Base-by-base conservation (phyloP, 495 filamentous ascomycete genomes). In the Lineolata rhizophorae region DNA sequence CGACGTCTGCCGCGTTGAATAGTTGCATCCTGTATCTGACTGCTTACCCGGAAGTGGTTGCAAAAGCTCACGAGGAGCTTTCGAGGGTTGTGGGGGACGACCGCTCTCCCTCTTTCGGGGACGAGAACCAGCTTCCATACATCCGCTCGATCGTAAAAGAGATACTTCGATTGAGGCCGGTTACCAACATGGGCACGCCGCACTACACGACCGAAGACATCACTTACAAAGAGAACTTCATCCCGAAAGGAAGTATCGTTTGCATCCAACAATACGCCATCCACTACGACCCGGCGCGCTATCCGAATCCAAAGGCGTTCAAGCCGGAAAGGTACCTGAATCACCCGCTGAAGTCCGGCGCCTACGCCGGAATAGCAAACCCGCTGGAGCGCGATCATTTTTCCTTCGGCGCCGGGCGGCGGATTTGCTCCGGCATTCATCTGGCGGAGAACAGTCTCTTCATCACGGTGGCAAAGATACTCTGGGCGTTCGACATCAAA, bases 1-100 rank as follows among this genome's bases (percentile, higher is more conserved):
- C 43, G 1, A 46, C 43, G 6, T 39, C 43, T 5, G 36, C 43
- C 1, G 36, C 35, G n/a, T 22, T 43, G 14, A 46, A 46, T 33
- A 40, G 31, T 20, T 32, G 34, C 2, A 30, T 46, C 14, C 19
- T 37, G 20, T 37, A 39, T 19, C 37, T 46, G 22, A 12, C 8
- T 8, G 20, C 36, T 15, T 20, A 34, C 17, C 30, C 30, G 10
- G 26, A 19, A 3, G 30, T 13, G 14, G 20, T 34, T 5, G 6
- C 20, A 2, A 34, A 18, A 20, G 36, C 36, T 9, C 36, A 38
- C 19, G 17, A 34, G 10, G 31, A 38, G 22, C 18, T 38, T 10
- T 30, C 33, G 28, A 12, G 15, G 2, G 19, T 38, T 5, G 31
- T 35, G 4, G 36, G 31, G 5, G 2, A 18, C 5, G 31, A 33